These are phyloP conservation scores for Tillandsia leiboldiana DNA, from an alignment of 176 grass and related monocot genomes.

Conservation along the genomic window DNA sequence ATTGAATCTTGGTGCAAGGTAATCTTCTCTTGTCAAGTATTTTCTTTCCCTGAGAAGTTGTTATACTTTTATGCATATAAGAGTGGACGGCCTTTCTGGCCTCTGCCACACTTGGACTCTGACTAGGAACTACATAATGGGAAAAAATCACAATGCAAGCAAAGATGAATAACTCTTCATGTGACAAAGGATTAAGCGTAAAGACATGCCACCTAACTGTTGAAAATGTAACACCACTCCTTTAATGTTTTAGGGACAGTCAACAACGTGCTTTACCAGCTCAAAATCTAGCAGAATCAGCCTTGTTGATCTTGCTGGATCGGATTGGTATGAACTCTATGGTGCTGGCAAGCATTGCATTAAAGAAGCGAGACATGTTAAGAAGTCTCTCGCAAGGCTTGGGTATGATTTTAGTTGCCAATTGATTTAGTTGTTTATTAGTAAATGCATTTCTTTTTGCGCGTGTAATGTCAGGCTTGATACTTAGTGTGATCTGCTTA, in stretches of 20 bases:
- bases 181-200: neutral
- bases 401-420: constrained; percentile 45
- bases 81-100: neutral
- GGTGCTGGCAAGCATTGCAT: constrained; percentile 40
- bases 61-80: neutral
- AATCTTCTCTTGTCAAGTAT: neutral
- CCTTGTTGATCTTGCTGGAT: constrained; percentile 83
- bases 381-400: constrained; percentile 84
- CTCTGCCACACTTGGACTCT: too few species aligned
- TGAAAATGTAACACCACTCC: neutral
- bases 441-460: neutral
- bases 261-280: constrained; percentile 70
- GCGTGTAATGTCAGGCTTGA: too few species aligned
- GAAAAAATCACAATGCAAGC: too few species aligned
- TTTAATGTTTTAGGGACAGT: constrained; percentile 41
- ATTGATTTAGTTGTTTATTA: neutral
- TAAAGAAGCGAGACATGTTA: constrained; percentile 68
- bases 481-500: too few species aligned
- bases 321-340: constrained; percentile 52
- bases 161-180: neutral
- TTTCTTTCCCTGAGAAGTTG: neutral
- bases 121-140: too few species aligned
- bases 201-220: neutral
- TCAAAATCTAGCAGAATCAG: constrained; percentile 85
- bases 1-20: constrained; percentile 99